Evolutionary conservation across 768 basidiomycete genomes (phyloP), one percentile per base, ranked within the genome.

Genomic region (Tylopilus sp.): DNA sequence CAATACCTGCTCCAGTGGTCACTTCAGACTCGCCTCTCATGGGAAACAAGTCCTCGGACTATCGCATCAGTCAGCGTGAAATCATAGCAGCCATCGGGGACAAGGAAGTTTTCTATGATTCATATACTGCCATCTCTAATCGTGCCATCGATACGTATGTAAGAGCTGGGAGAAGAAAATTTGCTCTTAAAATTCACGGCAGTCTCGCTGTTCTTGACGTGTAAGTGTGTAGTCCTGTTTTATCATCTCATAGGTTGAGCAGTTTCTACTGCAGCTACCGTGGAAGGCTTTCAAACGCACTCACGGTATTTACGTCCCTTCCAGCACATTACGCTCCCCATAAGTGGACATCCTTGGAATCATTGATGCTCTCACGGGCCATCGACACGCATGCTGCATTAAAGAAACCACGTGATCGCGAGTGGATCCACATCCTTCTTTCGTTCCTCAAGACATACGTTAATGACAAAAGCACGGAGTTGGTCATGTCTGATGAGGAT

Each of bases 161-260:
- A 45, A 85, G 82, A 58, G 86, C 87, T n/a, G 87, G 86, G 17
- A 82, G 94, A 40, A 79, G 86, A 45, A 89, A 96, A 63, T 91
- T 88, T 64, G 93, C 92, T 11, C 72, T 95, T 31, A 88, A 87
- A 60, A 71, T 98, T 45, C 89, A 94, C 56, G 91, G 89, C 2
- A 86, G 81, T 61, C 75, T 98, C 16, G 96, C 94, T 4, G 90
- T 89, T 16, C 79, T 98, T 33, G 94, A 98, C 58, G 69, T 87
- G 96, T 98, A 74, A 58, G 92, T 73, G n/a, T 4, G 12, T 22
- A 31, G 34, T 59, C 40, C 33, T 40, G 31, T 26, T 38, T n/a
- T 22, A 42, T 55, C n/a, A 33, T 25, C 45, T 36, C 25, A 33
- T 31, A 44, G 45, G 43, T 47, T 63, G 24, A 66, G 30, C 33